phyloP scores from a whole-genome alignment of 1,139 yeast genomes.

The Candida labiduridarum region DNA sequence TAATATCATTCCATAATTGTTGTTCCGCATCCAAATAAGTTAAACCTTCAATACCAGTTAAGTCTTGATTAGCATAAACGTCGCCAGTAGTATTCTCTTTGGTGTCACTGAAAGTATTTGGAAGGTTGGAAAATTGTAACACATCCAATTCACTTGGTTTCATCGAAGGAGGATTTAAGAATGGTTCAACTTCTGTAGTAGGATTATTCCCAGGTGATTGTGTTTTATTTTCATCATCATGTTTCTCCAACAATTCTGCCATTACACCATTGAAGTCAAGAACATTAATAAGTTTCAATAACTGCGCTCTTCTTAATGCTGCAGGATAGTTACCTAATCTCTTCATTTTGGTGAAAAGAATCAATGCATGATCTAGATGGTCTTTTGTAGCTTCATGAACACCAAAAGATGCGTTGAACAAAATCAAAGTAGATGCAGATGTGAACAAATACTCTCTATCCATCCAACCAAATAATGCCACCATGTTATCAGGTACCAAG shows the following conservation, averaged over 20 bases:
- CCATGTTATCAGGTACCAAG: slow-evolving; percentile 71
- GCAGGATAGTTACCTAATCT: slow-evolving; percentile 79
- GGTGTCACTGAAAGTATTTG: neutral
- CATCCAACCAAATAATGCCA: slow-evolving; percentile 86
- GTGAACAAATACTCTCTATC: slow-evolving; percentile 85
- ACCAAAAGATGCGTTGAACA: slow-evolving; percentile 82
- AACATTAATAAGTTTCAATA: slow-evolving; percentile 63
- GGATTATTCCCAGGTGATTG: neutral
- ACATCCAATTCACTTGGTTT: slow-evolving; percentile 23
- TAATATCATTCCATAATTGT: slow-evolving; percentile 73
- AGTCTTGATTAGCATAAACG: slow-evolving; percentile 36
- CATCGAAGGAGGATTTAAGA: slow-evolving; percentile 11
- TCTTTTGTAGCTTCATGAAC: slow-evolving; percentile 75
- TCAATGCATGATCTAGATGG: slow-evolving; percentile 74
- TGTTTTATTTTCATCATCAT: slow-evolving; percentile 46
- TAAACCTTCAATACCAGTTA: slow-evolving; percentile 49
- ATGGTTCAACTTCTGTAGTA: neutral
- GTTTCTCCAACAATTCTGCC: slow-evolving; percentile 57
- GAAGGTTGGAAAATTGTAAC: slow-evolving; percentile 20
- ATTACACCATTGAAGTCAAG: slow-evolving; percentile 71
- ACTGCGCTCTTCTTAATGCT: slow-evolving; percentile 70
- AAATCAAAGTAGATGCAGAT: slow-evolving; percentile 73
- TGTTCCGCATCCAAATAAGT: slow-evolving; percentile 54
- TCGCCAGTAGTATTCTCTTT: slow-evolving; percentile 21
- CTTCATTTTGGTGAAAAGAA: slow-evolving; percentile 73